phyloP scores from a whole-genome alignment of 805 yeast species.

The Candida schatavii region DNA sequence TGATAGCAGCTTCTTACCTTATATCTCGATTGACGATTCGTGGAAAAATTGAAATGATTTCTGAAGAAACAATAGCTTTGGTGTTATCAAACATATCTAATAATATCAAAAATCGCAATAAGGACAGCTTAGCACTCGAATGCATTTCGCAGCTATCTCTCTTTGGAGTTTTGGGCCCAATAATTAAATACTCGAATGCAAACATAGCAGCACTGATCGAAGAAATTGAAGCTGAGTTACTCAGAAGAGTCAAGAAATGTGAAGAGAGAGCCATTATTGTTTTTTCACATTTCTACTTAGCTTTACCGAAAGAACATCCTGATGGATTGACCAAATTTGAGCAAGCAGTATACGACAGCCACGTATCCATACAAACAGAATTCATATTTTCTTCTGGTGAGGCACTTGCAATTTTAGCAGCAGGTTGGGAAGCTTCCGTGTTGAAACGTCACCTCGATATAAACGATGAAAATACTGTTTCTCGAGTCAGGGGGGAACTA shows the following conservation, averaged over 20 bases:
- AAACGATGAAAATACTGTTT: slow-evolving; percentile 25
- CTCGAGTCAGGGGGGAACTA: slow-evolving; percentile 7
- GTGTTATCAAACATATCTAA: slow-evolving; percentile 12
- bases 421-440: slow-evolving; percentile 71
- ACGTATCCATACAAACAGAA: slow-evolving; percentile 71
- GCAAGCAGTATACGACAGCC: slow-evolving; percentile 51
- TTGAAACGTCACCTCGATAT: slow-evolving; percentile 56
- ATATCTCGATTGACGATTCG: slow-evolving; percentile 45
- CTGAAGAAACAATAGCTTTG: slow-evolving; percentile 8
- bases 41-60: slow-evolving; percentile 17
- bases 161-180: slow-evolving; percentile 47
- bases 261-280: slow-evolving; percentile 60
- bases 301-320: background rate
- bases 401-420: slow-evolving; percentile 65
- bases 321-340: slow-evolving; percentile 35
- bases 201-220: slow-evolving; percentile 7
- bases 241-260: slow-evolving; percentile 46
- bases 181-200: slow-evolving; percentile 16
- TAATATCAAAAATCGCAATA: slow-evolving; percentile 18
- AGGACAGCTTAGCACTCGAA: slow-evolving; percentile 31
- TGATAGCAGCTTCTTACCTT: slow-evolving; percentile 42
- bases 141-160: slow-evolving; percentile 42
- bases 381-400: slow-evolving; percentile 79
- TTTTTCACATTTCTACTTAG: slow-evolving; percentile 53
- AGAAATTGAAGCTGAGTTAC: slow-evolving; percentile 17